phyloP scores from a whole-genome alignment of 805 yeast genomes.

The Saturnispora hagleri region DNA sequence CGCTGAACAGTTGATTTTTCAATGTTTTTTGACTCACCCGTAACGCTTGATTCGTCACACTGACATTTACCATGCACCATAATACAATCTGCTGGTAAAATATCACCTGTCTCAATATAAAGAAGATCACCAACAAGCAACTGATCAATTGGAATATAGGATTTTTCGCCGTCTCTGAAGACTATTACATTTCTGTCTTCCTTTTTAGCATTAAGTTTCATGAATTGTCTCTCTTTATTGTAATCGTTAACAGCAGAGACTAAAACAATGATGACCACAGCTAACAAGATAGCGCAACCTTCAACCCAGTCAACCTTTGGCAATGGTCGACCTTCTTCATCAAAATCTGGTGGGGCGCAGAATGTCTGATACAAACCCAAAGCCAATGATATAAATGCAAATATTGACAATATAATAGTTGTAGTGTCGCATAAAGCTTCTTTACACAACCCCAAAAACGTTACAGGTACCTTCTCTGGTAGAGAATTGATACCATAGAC shows the following conservation, averaged over 20 bases:
- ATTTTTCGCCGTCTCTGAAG: slow-evolving; percentile 60
- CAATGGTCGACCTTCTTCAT: slow-evolving; percentile 62
- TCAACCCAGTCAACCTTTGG: slow-evolving; percentile 98
- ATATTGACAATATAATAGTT: slow-evolving; percentile 68
- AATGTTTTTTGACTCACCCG: slow-evolving; percentile 89
- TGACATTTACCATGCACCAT: slow-evolving; percentile 67
- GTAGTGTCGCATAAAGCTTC: slow-evolving; percentile 90
- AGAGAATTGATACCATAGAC: slow-evolving; percentile 61
- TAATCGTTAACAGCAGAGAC: slow-evolving; percentile 96
- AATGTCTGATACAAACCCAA: slow-evolving; percentile 88
- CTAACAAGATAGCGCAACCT: slow-evolving; percentile 94
- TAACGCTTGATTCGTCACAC: slow-evolving; percentile 85
- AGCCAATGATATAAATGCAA: slow-evolving; percentile 84
- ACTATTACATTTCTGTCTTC: slow-evolving; percentile 76
- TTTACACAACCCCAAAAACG: slow-evolving; percentile 59
- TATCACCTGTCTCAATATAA: slow-evolving; percentile 84
- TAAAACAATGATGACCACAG: slow-evolving; percentile 79
- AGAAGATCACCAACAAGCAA: slow-evolving; percentile 82
- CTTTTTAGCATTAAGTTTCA: slow-evolving; percentile 77
- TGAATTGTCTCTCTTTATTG: slow-evolving; percentile 92
- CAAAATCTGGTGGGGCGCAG: slow-evolving; percentile 71
- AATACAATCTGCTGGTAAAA: slow-evolving; percentile 82
- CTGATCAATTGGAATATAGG: slow-evolving; percentile 60
- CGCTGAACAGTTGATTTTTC: slow-evolving; percentile 50
- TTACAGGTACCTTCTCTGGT: slow-evolving; percentile 64